phyloP scores from a whole-genome alignment of 257 asterid species.

The Voacanga thouarsii region DNA sequence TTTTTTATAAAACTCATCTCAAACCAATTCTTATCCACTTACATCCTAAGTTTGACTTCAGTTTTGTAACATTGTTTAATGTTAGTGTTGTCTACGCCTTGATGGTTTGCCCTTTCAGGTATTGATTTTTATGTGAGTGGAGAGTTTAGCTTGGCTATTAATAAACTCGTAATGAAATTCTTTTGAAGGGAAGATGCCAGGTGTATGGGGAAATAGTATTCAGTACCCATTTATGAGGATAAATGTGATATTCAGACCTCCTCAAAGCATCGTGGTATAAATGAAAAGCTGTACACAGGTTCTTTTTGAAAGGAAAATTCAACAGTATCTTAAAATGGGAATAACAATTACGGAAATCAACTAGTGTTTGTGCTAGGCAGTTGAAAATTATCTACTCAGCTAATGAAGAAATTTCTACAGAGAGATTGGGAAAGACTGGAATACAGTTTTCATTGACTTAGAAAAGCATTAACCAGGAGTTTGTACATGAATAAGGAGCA shows the following conservation, averaged over 20 bases:
- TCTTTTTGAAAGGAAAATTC: background rate
- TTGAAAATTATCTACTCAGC: background rate
- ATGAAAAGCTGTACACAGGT: background rate
- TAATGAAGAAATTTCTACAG: too few species aligned
- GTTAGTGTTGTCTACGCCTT: background rate
- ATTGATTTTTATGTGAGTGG: background rate
- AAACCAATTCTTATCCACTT: too few species aligned
- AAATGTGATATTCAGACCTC: background rate
- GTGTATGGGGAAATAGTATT: background rate
- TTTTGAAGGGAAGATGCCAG: background rate
- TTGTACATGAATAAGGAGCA: background rate
- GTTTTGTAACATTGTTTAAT: too few species aligned
- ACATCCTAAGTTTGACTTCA: too few species aligned
- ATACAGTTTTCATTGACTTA: too few species aligned
- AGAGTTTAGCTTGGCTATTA: background rate
- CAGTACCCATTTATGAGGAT: background rate
- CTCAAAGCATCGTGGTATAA: background rate
- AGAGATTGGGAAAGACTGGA: too few species aligned
- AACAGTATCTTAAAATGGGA: background rate
- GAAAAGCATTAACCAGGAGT: background rate
- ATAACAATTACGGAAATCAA: background rate
- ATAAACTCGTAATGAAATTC: background rate
- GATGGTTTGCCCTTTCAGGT: background rate
- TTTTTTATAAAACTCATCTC: too few species aligned
- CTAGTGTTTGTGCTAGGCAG: background rate